These are phyloP conservation scores for Ceratocystis papillata DNA, from an alignment of 2,329 filamentous ascomycete species.

Conservation along the genomic window DNA sequence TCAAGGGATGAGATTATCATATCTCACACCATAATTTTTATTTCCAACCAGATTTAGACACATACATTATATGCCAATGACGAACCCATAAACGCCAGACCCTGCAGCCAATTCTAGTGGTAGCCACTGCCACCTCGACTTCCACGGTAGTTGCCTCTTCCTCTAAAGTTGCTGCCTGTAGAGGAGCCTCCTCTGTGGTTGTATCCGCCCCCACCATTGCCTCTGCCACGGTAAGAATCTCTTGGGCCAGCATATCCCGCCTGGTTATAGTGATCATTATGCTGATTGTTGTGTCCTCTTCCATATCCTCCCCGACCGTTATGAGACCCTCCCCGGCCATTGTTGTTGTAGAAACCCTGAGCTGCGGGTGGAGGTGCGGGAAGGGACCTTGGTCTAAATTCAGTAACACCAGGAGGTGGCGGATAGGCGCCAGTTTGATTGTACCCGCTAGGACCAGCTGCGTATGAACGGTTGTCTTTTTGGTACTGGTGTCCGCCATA, in stretches of 20 bases:
- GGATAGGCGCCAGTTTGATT: conserved; percentile 33
- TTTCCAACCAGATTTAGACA: background rate
- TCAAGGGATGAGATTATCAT: background rate
- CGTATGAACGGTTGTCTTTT: conserved; percentile 25
- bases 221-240: conserved; percentile 16
- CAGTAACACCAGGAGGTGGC: conserved; percentile 37
- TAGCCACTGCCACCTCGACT: conserved; percentile 18
- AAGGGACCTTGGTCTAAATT: conserved; percentile 36
- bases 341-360: conserved; percentile 22
- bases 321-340: conserved; percentile 21
- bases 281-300: conserved; percentile 11
- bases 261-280: conserved; percentile 14
- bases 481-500: conserved; percentile 21
- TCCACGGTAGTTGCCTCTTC: conserved; percentile 20
- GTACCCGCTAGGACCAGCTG: conserved; percentile 27
- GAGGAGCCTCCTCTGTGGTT: conserved; percentile 7
- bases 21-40: background rate
- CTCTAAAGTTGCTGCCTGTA: conserved; percentile 13
- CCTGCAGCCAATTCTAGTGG: conserved; percentile 8
- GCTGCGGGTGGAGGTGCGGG: conserved; percentile 37
- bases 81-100: background rate
- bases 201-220: conserved; percentile 17
- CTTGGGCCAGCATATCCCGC: conserved; percentile 12
- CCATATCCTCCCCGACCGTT: conserved; percentile 14
- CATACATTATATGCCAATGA: background rate